Base-by-base conservation (phyloP, 495 filamentous ascomycete species). In the Sordaria brevicollis region DNA sequence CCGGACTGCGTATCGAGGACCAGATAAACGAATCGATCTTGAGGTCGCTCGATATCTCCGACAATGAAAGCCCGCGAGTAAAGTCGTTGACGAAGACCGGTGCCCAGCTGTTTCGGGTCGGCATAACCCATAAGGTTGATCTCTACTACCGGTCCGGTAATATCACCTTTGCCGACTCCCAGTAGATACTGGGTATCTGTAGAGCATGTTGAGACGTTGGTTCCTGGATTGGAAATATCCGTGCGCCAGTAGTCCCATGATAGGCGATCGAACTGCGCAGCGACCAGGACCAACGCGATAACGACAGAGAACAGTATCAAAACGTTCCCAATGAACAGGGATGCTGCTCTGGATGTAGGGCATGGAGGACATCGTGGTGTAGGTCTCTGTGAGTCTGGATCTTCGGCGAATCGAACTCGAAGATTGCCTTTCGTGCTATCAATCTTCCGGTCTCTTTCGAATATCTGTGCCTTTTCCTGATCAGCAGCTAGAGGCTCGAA, bases 71-170 rank as follows among this genome's bases (percentile, higher is more conserved):
- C 91, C 34, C 94, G 88, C 17, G 94, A 94, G 77, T 94, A 93
- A 15, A 97, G 85, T 62, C 95, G 86, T 79, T 99, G 95, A 54
- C 93, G 91, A 21, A 99, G 83, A 33, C 95, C 95, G 21, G 90
- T 89, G 43, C 95, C 94, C 39, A 95, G 79, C 76, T 99, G 95
- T 33, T 89, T 87, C n/a, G 90, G 80, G 75, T 93, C 89, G 13
- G 95, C 95, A 83, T 97, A 99, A 67, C 95, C 95, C 87, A 95
- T 96, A 74, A 97, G 83, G 71, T 92, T 92, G 75, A 97, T 86
- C 78, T 96, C 93, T 4, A 94, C 93, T n/a, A 95, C 92, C 3
- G 93, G 93, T 82, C 94, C 95, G 34, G 95, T 99, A 73, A 99
- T 93, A 81, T 99, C 95, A 21, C 90, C 93, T 77, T 96, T 97